Base-by-base conservation (phyloP, 1,284 basidiomycete genomes). In the Schizopora paradoxa region DNA sequence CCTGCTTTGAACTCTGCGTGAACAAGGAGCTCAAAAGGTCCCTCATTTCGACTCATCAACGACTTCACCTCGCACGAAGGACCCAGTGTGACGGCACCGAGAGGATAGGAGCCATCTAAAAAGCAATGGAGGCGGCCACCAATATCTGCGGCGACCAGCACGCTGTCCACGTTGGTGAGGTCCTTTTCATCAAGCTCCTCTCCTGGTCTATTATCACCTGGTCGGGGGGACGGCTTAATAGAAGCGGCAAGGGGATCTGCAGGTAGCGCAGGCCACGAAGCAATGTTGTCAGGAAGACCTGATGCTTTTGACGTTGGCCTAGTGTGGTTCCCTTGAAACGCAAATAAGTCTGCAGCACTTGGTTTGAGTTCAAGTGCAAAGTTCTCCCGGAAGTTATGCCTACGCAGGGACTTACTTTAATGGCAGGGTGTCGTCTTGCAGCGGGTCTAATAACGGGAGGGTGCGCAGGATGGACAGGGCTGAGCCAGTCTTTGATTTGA, bases 41-140 rank as follows among this genome's bases (percentile, higher is more conserved):
- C 57, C 43, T 61, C 60, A 29, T 69, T 67, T 50, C 74, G 64
- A 57, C 79, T 82, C 61, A 70, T 67, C 29, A 84, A 54, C 3
- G 73, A 73, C n/a, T 58, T 51, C 32, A 73, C 66, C 31, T 64
- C 57, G 21, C 64, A 61, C 27, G 63, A 60, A 41, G 53, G 53
- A 31, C 67, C 70, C 29, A 76, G 52, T 31, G 55, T 58, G 33
- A 85, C 61, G 27, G 73, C 67, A 28, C 91, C 91, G 26, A 94
- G 70, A 36, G 83, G 76, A 63, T 86, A 91, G 49, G 77, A 77
- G 19, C 91, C 91, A 57, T 93, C 89, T 39, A 92, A 66, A 61
- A 79, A 89, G 54, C 66, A 73, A 58, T 81, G 73, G 38, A 86
- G 59, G 49, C 61, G 60, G 5, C 86, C 84, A 18, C 61, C 51